These are phyloP conservation scores for Penicillium crustosum DNA, from an alignment of 2,329 filamentous ascomycete genomes.

Conservation along the genomic window DNA sequence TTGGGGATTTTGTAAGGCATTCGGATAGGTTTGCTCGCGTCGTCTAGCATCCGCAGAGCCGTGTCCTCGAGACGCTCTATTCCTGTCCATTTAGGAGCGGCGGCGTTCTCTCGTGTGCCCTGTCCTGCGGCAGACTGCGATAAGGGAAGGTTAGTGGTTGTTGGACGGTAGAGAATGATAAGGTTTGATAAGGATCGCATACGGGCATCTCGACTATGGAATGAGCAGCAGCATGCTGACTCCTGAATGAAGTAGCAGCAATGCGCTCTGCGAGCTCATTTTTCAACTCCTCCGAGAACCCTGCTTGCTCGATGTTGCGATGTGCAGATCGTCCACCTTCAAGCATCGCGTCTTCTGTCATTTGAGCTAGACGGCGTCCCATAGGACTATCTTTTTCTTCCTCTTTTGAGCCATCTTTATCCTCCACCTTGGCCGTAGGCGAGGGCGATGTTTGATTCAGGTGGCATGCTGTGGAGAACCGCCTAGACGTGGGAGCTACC, in stretches of 20 bases:
- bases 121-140: constrained; percentile 59
- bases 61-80: constrained; percentile 72
- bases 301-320: constrained; percentile 60
- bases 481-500: constrained; percentile 14
- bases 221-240: constrained; percentile 54
- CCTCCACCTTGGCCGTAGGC: constrained; percentile 12
- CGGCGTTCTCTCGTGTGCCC: constrained; percentile 67
- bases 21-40: constrained; percentile 59
- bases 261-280: constrained; percentile 59
- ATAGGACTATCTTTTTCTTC: constrained; percentile 54
- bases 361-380: constrained; percentile 56
- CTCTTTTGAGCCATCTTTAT: constrained; percentile 22
- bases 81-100: constrained; percentile 73
- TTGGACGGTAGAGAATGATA: not conserved
- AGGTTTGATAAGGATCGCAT: constrained; percentile 16
- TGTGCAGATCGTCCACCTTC: constrained; percentile 55
- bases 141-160: not conserved
- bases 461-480: constrained; percentile 26
- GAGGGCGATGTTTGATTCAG: constrained; percentile 25
- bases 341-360: constrained; percentile 61
- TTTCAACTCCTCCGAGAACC: constrained; percentile 63
- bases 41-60: constrained; percentile 75
- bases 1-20: constrained; percentile 44
- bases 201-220: constrained; percentile 55
- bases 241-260: constrained; percentile 55